These are phyloP conservation scores for Metarhizium album DNA, from an alignment of 2,329 filamentous ascomycete species.

Conservation along the genomic window DNA sequence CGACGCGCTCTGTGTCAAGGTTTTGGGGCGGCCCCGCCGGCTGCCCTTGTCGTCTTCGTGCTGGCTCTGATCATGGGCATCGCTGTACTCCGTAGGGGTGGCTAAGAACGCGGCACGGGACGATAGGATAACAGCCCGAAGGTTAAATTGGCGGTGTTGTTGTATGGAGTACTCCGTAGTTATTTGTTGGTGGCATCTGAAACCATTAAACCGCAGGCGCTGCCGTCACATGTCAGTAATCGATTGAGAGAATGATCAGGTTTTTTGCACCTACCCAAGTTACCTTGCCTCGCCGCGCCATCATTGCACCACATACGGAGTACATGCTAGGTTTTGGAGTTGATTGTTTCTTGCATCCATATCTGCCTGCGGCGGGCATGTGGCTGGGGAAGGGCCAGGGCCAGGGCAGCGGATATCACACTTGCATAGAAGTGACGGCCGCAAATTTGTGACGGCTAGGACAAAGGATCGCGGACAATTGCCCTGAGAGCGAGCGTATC, in stretches of 20 bases:
- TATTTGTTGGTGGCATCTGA: background rate
- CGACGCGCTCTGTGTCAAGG: slow-evolving; percentile 15
- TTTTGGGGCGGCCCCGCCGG: slow-evolving; percentile 11
- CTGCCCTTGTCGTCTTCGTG: background rate
- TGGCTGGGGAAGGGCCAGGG: background rate
- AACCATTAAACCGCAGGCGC: background rate
- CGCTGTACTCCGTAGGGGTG: background rate
- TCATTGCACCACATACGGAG: background rate
- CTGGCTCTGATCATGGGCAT: background rate
- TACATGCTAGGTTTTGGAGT: background rate
- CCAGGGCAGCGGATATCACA: background rate
- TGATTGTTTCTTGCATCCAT: background rate
- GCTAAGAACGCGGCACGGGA: background rate
- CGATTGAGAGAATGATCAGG: background rate
- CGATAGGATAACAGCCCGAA: background rate
- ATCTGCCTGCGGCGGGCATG: background rate
- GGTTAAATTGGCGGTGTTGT: background rate
- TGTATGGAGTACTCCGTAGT: too few species aligned
- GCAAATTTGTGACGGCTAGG: background rate
- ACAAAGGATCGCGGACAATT: background rate
- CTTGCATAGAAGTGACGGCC: background rate
- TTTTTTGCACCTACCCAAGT: too few species aligned
- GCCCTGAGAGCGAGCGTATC: background rate
- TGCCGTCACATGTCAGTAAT: background rate
- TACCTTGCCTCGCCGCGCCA: background rate